These are phyloP conservation scores for Cutaneotrichosporon spelunceum DNA, from an alignment of 1,284 basidiomycete genomes.

Conservation along the genomic window DNA sequence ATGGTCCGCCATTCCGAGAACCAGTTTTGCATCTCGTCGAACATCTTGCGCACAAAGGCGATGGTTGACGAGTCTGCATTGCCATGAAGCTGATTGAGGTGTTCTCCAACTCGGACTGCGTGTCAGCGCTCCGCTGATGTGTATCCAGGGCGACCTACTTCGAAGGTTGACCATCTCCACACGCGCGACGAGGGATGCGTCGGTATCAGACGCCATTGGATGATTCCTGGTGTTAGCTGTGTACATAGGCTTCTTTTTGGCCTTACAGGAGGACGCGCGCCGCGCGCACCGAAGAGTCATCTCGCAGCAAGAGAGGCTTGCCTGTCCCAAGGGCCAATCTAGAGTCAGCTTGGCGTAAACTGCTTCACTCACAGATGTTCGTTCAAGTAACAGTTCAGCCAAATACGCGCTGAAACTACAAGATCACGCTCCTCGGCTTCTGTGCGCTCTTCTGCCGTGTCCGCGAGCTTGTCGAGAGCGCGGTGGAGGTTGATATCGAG, in stretches of 20 bases:
- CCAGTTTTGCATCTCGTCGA: conserved; percentile 69
- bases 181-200: conserved; percentile 78
- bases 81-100: conserved; percentile 76
- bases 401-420: conserved; percentile 84
- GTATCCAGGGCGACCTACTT: conserved; percentile 22
- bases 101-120: conserved; percentile 82
- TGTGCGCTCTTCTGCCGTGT: conserved; percentile 55
- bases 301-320: conserved; percentile 79
- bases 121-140: background rate
- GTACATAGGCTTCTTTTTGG: too few species aligned
- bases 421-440: conserved; percentile 83
- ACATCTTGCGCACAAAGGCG: conserved; percentile 78
- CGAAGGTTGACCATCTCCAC: conserved; percentile 82
- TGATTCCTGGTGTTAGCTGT: conserved; percentile 55
- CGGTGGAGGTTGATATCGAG: conserved; percentile 86
- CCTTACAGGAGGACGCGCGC: conserved; percentile 68
- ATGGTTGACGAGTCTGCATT: conserved; percentile 80
- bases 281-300: conserved; percentile 79
- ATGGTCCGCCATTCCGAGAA: conserved; percentile 78
- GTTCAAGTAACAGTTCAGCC: conserved; percentile 75
- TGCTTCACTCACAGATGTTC: conserved; percentile 42
- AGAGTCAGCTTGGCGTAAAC: conserved; percentile 11
- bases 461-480: conserved; percentile 80
- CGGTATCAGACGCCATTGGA: conserved; percentile 78
- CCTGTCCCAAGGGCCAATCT: conserved; percentile 89